Evolutionary conservation across 1,284 basidiomycete genomes (phyloP), one percentile per base, ranked within the genome.

Genomic region (Amylostereum chailletii): DNA sequence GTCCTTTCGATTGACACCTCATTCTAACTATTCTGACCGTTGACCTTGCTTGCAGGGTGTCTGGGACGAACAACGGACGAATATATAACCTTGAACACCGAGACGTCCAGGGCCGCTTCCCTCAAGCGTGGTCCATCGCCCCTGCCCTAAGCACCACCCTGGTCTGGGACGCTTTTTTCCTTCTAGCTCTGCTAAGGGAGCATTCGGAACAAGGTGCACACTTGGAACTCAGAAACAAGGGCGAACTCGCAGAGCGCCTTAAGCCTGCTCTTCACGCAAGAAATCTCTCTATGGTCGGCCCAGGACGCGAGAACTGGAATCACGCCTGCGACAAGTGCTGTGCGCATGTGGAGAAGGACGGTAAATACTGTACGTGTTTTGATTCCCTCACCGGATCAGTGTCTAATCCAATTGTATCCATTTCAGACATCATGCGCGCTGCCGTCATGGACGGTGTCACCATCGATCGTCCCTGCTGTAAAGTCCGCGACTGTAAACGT

Each of bases 401-500:
- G 7, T 37, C 7, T 37, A 7, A 37, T n/a, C 7, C 8, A 7
- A 37, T 37, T 37, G n/a, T 7, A 7, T 37, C n/a, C 36, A 37
- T 37, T n/a, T 7, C 36, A 40, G 39, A n/a, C 11, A n/a, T 40
- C 11, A 36, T 54, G 2, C 50, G 47, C 5, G 50, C 59, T 2
- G 53, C 58, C n/a, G 62, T 68, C 7, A 57, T 54, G 7, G 63
- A 68, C 50, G 65, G 66, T 5, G 51, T 67, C 9, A 57, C 58
- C 8, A 56, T 68, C 29, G 64, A 64, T 1, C 62, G 60, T 45
- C 63, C 64, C 1, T 63, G 63, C 44, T 69, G 68, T 51, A 52
- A 46, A 3, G 52, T 54, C 1, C 59, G 60, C 32, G 45, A 59
- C 47, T 62, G 62, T 46, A 40, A 42, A 1, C 39, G 45, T 2